Evolutionary conservation across 2,329 filamentous ascomycete genomes (phyloP), one percentile per base, ranked within the genome.

Genomic region (Dactylonectria estremocensis): DNA sequence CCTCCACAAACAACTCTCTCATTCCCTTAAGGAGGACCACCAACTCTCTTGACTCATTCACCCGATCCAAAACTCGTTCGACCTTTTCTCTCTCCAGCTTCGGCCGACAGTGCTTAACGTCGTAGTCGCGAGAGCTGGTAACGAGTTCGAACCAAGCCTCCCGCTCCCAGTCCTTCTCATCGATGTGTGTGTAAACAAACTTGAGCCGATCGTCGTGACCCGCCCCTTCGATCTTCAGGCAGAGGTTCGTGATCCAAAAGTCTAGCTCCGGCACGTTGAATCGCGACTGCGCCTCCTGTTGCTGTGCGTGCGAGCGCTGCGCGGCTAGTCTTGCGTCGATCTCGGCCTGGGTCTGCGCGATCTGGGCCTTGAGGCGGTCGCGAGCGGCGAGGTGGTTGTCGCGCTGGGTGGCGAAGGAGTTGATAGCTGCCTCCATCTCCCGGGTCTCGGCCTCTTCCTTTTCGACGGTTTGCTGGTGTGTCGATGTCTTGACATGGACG

Each of bases 81-180:
- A 96, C 89, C 74, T 91, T 91, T 69, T 95, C 93, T 69, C 87
- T 85, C 77, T 97, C 93, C 70, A 97, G 83, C 82, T 94, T 95
- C 13, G 96, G 96, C 77, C 92, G 87, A 75, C 92, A 93, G 74
- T 93, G 92, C 67, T 91, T 88, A 43, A 98, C 92, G 70, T 93
- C 92, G 81, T 98, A 98, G 76, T 97, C 95, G 67, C 93, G 87
- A 70, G 89, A 90, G 40, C 90, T 90, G 52, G 93, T 97, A 73
- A 92, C 91, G 64, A 99, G 85, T 83, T 98, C 95, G 78, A 99
- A 98, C 91, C 93, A 97, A 14, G 93, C 95, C 83, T 98, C 95
- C 66, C 91, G 88, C 74, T 95, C 93, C 92, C 93, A 95, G 78
- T 96, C 92, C 76, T 90, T 89, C 83, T 97, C 94, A 77, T 97